Evolutionary conservation across 2,329 filamentous ascomycete genomes (phyloP).

Genomic region (Neopestalotiopsis clavispora): DNA sequence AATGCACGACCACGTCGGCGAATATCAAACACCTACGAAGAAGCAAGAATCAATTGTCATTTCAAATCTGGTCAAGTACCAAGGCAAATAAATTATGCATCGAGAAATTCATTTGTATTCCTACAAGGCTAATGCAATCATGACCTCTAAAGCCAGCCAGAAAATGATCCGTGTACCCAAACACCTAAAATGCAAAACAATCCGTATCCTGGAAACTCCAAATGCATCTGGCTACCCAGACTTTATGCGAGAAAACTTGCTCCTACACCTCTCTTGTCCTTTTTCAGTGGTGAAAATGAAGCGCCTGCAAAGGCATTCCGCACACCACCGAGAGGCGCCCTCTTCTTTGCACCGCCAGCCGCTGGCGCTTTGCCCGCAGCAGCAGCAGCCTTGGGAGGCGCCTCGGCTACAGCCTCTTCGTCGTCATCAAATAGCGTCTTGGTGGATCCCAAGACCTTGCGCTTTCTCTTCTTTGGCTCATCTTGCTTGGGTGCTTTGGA

Average conservation of each 20-base stretch:
- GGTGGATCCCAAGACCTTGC: constrained; percentile 70
- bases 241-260: constrained; percentile 63
- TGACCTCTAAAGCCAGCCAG: constrained; percentile 10
- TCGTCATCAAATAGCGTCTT: constrained; percentile 76
- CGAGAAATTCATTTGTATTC: constrained; percentile 9
- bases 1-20: too few relatives aligned
- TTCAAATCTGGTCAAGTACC: too few relatives aligned
- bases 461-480: constrained; percentile 68
- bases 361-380: constrained; percentile 27
- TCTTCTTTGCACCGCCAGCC: constrained; percentile 32
- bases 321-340: constrained; percentile 44
- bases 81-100: background rate
- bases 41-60: too few relatives aligned
- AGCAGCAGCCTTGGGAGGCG: constrained; percentile 28
- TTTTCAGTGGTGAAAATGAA: constrained; percentile 75
- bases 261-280: constrained; percentile 65
- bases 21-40: too few relatives aligned
- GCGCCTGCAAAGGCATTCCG: constrained; percentile 55
- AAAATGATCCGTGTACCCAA: background rate
- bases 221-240: constrained; percentile 14
- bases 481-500: constrained; percentile 35
- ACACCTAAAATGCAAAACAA: constrained; percentile 18
- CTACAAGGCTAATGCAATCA: constrained; percentile 9
- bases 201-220: constrained; percentile 2
- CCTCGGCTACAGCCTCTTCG: constrained; percentile 56